Evolutionary conservation across 129 eudicot genomes (phyloP).

Genomic region (Logfia minima): DNA sequence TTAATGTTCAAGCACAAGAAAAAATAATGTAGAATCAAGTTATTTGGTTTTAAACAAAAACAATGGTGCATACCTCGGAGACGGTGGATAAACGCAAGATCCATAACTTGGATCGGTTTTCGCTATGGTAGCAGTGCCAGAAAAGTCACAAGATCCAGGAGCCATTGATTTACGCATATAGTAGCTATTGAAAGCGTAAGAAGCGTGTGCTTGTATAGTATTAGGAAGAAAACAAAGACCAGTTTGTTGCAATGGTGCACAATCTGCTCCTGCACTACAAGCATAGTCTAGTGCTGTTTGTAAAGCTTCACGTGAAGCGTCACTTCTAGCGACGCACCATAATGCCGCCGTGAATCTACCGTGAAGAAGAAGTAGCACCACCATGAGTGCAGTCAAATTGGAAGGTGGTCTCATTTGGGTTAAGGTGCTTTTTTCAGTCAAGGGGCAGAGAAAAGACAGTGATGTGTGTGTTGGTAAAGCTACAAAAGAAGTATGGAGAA

Average conservation of each 20-base stretch:
- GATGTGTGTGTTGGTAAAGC: constrained; percentile 35
- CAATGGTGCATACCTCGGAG: constrained; percentile 42
- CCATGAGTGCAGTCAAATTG: constrained; percentile 19
- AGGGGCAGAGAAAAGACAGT: constrained; percentile 15
- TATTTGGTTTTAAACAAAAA: not conserved
- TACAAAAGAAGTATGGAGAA: constrained; percentile 31
- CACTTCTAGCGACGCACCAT: constrained; percentile 76
- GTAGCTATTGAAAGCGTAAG: constrained; percentile 75
- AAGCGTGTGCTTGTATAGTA: constrained; percentile 64
- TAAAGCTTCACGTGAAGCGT: constrained; percentile 48
- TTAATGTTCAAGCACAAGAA: not conserved
- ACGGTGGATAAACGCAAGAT: constrained; percentile 78
- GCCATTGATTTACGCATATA: constrained; percentile 55
- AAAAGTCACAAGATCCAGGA: constrained; percentile 71
- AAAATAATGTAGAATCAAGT: not conserved
- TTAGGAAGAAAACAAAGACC: constrained; percentile 73
- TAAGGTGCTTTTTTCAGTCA: constrained; percentile 11
- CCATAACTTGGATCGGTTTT: constrained; percentile 88
- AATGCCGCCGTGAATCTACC: constrained; percentile 12
- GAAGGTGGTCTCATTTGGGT: constrained; percentile 22
- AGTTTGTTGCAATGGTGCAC: constrained; percentile 50
- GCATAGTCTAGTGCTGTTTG: constrained; percentile 74
- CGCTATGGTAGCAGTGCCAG: constrained; percentile 68
- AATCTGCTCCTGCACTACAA: constrained; percentile 73
- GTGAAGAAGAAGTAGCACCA: constrained; percentile 10